Conservation (phyloP, 2,329 filamentous ascomycete genomes). For the Diplodia intermedia region DNA sequence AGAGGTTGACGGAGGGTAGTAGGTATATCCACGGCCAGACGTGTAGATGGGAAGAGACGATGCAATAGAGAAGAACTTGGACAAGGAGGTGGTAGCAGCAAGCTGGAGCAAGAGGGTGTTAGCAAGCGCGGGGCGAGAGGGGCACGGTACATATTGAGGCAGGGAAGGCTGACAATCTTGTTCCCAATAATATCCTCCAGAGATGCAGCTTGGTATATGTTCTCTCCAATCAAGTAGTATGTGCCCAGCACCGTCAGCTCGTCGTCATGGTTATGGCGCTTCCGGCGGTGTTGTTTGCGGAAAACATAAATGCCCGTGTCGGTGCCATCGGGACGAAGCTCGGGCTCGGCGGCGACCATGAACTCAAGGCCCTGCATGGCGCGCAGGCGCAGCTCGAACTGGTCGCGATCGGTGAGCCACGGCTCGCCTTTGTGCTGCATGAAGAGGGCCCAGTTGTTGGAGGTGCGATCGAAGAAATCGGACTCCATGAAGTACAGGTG, state of each 20-base stretch:
- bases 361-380: conserved; percentile 66
- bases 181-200: conserved; percentile 64
- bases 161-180: conserved; percentile 52
- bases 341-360: conserved; percentile 64
- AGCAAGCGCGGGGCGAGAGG: conserved; percentile 23
- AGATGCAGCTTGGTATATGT: conserved; percentile 67
- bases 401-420: conserved; percentile 59
- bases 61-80: conserved; percentile 62
- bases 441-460: conserved; percentile 64
- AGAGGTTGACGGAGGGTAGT: conserved; percentile 59
- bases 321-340: conserved; percentile 52
- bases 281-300: conserved; percentile 58
- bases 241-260: conserved; percentile 62
- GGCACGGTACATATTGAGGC: conserved; percentile 34
- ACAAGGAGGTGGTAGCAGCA: conserved; percentile 62
- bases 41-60: conserved; percentile 63
- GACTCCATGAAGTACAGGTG: conserved; percentile 68
- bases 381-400: conserved; percentile 62
- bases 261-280: conserved; percentile 54
- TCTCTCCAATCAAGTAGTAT: conserved; percentile 67
- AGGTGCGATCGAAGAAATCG: conserved; percentile 67
- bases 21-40: conserved; percentile 66
- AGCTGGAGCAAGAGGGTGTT: conserved; percentile 49
- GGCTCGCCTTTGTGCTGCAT: conserved; percentile 57
- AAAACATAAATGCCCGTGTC: conserved; percentile 65